Percentiles rank a stretch among this genome's conserved stretches.
Evolutionary conservation across 2,329 filamentous ascomycete genomes (phyloP).

Genomic region (Aspergillus pseudoterreus): DNA sequence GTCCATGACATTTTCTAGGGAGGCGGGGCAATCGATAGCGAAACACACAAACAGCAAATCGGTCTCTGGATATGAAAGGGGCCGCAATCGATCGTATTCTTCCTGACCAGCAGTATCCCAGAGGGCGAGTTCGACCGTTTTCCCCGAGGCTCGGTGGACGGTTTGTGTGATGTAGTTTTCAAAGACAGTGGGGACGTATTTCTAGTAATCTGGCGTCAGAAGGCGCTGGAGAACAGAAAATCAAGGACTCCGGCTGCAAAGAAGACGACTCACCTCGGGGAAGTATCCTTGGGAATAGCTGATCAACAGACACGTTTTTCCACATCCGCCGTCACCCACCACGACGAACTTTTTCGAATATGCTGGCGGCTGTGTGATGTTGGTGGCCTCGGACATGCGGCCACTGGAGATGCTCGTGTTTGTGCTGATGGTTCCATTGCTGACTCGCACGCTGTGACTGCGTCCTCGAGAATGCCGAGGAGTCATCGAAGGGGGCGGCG

Average conservation of each 20-base stretch:
- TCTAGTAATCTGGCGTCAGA: conserved; percentile 52
- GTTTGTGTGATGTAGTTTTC: conserved; percentile 99
- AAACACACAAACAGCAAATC: conserved; percentile 98
- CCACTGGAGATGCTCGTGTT: conserved; percentile 69
- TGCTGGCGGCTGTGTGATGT: conserved; percentile 82
- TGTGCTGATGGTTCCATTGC: conserved; percentile 87
- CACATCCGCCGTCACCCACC: conserved; percentile 94
- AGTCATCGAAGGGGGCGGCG: conserved; percentile 38
- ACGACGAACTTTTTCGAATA: conserved; percentile 99
- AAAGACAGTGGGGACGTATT: conserved; percentile 99
- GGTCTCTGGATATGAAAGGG: conserved; percentile 95
- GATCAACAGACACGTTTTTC: conserved; percentile 97
- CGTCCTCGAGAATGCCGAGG: conserved; percentile 47
- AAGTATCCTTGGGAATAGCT: conserved; percentile 99
- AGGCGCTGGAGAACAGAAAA: neutral
- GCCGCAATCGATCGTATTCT: conserved; percentile 93
- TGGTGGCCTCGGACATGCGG: conserved; percentile 73
- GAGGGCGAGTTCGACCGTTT: conserved; percentile 91
- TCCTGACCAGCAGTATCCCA: conserved; percentile 99
- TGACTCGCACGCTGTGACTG: conserved; percentile 63
- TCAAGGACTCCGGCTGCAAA: neutral
- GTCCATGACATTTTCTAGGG: conserved; percentile 96
- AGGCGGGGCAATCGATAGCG: conserved; percentile 97
- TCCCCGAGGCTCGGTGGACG: conserved; percentile 79
- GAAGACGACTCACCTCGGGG: conserved; percentile 69